phyloP scores from a whole-genome alignment of 306 rosid species.

The Lotus japonicus region DNA sequence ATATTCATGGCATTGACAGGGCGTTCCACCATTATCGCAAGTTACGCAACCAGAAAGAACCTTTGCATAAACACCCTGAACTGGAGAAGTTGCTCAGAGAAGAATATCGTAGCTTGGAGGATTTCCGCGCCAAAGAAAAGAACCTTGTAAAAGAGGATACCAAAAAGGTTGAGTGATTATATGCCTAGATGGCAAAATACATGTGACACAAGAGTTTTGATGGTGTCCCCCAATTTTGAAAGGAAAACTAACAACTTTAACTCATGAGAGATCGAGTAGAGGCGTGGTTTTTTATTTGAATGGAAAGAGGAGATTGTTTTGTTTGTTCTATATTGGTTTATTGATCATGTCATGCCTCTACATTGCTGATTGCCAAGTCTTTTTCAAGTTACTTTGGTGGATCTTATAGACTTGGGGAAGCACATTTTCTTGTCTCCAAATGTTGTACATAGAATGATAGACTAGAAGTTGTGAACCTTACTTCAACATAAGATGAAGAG shows the following conservation, averaged over 20 bases:
- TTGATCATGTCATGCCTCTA: constrained; percentile 36
- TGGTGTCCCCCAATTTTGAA: constrained; percentile 53
- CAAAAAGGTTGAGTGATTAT: constrained; percentile 22
- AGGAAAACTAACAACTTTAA: constrained; percentile 32
- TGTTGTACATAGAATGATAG: constrained; percentile 49
- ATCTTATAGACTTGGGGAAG: constrained; percentile 49
- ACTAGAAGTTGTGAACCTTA: constrained; percentile 24
- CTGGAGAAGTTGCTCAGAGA: constrained; percentile 69
- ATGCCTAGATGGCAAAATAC: constrained; percentile 23
- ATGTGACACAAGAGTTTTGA: constrained; percentile 21
- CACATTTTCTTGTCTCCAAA: constrained; percentile 37
- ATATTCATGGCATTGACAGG: constrained; percentile 60
- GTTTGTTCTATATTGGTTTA: constrained; percentile 36
- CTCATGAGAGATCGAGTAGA: constrained; percentile 37
- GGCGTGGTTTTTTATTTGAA: constrained; percentile 44
- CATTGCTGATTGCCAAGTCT: constrained; percentile 44
- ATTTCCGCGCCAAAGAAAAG: constrained; percentile 80
- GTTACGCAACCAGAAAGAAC: constrained; percentile 42
- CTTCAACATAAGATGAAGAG: constrained; percentile 6
- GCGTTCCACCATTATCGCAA: constrained; percentile 87
- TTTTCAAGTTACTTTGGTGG: constrained; percentile 41
- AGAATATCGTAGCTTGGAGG: constrained; percentile 72
- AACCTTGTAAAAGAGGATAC: constrained; percentile 29
- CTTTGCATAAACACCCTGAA: constrained; percentile 59
- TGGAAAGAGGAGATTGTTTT: constrained; percentile 40